phyloP scores from a whole-genome alignment of 2,329 filamentous ascomycete species.

The Fusarium nelsonii region DNA sequence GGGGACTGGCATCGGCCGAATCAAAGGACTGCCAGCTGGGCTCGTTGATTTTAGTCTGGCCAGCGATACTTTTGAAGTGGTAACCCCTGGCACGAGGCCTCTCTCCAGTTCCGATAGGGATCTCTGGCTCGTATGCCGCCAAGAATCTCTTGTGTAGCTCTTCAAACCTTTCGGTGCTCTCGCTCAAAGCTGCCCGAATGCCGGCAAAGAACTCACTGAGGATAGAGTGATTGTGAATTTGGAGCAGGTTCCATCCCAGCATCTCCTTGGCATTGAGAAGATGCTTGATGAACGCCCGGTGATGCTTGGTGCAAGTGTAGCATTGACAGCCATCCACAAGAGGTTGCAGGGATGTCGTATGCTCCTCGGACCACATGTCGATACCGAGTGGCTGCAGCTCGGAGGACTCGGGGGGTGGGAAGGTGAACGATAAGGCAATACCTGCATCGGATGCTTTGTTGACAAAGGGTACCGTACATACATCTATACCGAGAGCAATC shows the following conservation, averaged over 20 bases:
- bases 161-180: conserved; percentile 71
- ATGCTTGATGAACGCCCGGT: conserved; percentile 89
- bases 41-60: conserved; percentile 75
- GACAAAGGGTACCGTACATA: conserved; percentile 83
- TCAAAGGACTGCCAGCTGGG: conserved; percentile 72
- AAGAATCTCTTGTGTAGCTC: conserved; percentile 59
- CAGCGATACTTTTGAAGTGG: conserved; percentile 78
- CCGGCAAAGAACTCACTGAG: conserved; percentile 79
- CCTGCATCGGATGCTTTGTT: conserved; percentile 83
- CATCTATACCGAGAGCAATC: conserved; percentile 80
- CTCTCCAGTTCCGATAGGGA: conserved; percentile 81
- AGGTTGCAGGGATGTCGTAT: conserved; percentile 73
- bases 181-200: conserved; percentile 73
- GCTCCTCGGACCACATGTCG: conserved; percentile 78
- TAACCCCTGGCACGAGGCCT: conserved; percentile 86
- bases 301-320: conserved; percentile 86
- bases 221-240: conserved; percentile 88
- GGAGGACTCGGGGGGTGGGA: conserved; percentile 62
- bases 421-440: conserved; percentile 83
- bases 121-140: conserved; percentile 72
- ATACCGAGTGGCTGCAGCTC: conserved; percentile 70
- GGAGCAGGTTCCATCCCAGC: conserved; percentile 93
- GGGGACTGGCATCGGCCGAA: conserved; percentile 32
- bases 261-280: conserved; percentile 92
- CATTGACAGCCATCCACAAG: conserved; percentile 76